Conservation (phyloP, 2,329 filamentous ascomycete species). For the Monilinia aucupariae region DNA sequence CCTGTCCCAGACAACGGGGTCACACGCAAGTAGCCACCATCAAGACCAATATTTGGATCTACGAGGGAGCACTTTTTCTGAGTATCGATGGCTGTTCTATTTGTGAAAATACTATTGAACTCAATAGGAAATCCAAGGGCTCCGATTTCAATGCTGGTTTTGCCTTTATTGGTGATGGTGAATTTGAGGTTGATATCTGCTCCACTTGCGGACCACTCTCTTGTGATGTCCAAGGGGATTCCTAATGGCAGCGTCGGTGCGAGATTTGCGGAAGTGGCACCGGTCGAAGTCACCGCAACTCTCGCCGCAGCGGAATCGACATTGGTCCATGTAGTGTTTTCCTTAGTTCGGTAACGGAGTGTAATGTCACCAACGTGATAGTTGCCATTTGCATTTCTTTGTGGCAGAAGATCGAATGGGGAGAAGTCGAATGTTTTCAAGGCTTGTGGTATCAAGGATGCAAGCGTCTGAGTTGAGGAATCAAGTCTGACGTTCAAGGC, state of each 20-base stretch:
- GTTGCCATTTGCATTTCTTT: conserved; percentile 46
- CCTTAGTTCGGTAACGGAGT: conserved; percentile 45
- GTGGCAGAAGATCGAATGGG: conserved; percentile 45
- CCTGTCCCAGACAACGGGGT: conserved; percentile 48
- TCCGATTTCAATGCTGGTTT: conserved; percentile 45
- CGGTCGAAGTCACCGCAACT: conserved; percentile 33
- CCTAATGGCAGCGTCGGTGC: conserved; percentile 39
- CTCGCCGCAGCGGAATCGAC: conserved; percentile 44
- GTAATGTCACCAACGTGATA: conserved; percentile 57
- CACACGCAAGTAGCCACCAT: conserved; percentile 53
- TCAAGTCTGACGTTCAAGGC: conserved; percentile 42
- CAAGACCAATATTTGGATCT: conserved; percentile 55
- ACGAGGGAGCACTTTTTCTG: conserved; percentile 48
- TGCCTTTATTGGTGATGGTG: conserved; percentile 44
- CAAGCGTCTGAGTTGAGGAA: conserved; percentile 44
- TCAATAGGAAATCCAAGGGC: conserved; percentile 54
- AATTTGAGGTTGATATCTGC: conserved; percentile 49
- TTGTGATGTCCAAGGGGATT: conserved; percentile 42
- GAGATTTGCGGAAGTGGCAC: conserved; percentile 38
- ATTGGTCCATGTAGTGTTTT: conserved; percentile 40
- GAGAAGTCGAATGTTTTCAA: conserved; percentile 48
- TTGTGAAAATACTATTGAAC: conserved; percentile 58
- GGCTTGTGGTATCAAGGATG: conserved; percentile 40
- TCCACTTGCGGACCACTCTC: conserved; percentile 46
- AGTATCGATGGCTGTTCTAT: conserved; percentile 44